Percentiles rank a stretch among this genome's conserved stretches.
These are phyloP conservation scores for Aspergillus candidus DNA, from an alignment of 2,329 filamentous ascomycete species.

Conservation along the genomic window DNA sequence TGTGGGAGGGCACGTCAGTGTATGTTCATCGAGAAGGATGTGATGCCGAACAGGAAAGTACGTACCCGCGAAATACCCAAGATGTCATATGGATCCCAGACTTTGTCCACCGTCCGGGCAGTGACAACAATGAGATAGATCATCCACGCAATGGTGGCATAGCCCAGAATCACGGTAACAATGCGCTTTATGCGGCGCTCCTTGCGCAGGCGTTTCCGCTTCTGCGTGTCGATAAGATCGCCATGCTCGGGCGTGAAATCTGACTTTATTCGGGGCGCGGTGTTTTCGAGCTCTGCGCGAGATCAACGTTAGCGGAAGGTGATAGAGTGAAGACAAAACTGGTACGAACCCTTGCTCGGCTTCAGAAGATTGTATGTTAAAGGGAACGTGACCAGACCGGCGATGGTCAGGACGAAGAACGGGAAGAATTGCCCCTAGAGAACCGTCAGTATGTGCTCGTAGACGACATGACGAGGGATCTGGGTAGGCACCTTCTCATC, in stretches of 20 bases:
- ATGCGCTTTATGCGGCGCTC: conserved; percentile 83
- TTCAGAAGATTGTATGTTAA: conserved; percentile 83
- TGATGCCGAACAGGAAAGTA: neutral
- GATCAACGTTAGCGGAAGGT: conserved; percentile 6
- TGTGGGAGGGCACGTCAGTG: conserved; percentile 28
- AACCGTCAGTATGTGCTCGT: conserved; percentile 2
- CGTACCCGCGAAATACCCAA: conserved; percentile 74
- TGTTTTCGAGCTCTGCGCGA: conserved; percentile 61
- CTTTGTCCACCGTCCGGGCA: conserved; percentile 62
- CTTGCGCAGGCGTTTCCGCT: conserved; percentile 80
- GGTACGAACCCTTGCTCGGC: conserved; percentile 58
- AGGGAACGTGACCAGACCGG: conserved; percentile 79
- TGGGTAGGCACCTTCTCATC: conserved; percentile 66
- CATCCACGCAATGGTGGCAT: conserved; percentile 82
- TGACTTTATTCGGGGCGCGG: conserved; percentile 74
- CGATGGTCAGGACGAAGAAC: conserved; percentile 92
- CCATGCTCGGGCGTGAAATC: conserved; percentile 76
- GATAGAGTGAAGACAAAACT: conserved; percentile 14
- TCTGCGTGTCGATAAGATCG: conserved; percentile 74
- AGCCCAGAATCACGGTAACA: conserved; percentile 68
- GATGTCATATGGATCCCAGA: conserved; percentile 97
- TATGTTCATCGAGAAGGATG: neutral
- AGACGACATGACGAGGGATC: neutral
- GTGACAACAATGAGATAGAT: conserved; percentile 82
- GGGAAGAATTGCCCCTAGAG: conserved; percentile 90